Base-by-base conservation (phyloP, 2,329 filamentous ascomycete genomes). In the Pseudocercospora eumusae region DNA sequence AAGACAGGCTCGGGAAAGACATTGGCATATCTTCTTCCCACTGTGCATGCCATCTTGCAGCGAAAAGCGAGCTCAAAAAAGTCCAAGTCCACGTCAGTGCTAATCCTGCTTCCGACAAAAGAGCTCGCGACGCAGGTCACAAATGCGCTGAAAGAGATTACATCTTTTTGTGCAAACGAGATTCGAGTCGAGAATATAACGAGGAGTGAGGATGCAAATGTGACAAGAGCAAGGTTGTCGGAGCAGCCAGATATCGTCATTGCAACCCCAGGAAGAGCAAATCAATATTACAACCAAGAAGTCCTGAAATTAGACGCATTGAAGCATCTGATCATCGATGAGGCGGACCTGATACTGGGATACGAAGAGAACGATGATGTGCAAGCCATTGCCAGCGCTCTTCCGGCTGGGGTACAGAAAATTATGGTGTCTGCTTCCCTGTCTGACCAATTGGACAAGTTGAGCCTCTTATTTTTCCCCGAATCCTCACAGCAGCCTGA, bases 1-100 rank as follows among this genome's bases (percentile, higher is more conserved):
- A 96, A 93, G 77, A 98, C 95, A 4, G 95, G 95, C 11, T 96
- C 93, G 3, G 95, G 95, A 69, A 99, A 99, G 82, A 99, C 95
- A 10, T 92, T 92, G n/a, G 93, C 95, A 55, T 98, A 98, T 75
- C 81, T 96, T 6, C 83, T 99, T 45, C 95, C 95, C 1, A 84
- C 96, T n/a, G 79, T 99, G 15, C 90, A 96, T 69, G 85, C 86
- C 36, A 90, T 96, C 64, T 79, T 99, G 60, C 90, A 89, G 74
- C 86, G 86, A 68, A 96, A 96, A 78, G 78, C 84, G 70, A 81
- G 84, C 59, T 73, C 81, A 1, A 79, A 83, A 49, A 81, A 76
- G 59, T 21, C 60, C n/a, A 73, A 71, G 56, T 59, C 68, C 15
- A 93, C 87, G 3, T 86, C 90, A 2, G 88, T 87, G n/a, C 84